phyloP scores from a whole-genome alignment of 306 rosid genomes.

The Trifolium dubium region DNA sequence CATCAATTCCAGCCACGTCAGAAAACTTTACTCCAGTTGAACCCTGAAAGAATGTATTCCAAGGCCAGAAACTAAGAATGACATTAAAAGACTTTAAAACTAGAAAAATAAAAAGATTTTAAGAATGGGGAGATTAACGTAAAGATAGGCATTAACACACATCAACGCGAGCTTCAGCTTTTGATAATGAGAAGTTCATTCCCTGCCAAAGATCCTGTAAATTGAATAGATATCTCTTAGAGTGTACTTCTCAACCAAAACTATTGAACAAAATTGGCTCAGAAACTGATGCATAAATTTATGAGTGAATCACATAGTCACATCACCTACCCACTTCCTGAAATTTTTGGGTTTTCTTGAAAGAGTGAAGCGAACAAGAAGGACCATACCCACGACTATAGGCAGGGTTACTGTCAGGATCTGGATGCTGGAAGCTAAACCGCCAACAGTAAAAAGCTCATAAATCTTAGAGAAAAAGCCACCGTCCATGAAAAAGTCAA shows the following conservation, averaged over 20 bases:
- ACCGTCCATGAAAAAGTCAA: slow-evolving; percentile 68
- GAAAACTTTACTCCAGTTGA: slow-evolving; percentile 91
- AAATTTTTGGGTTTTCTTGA: slow-evolving; percentile 98
- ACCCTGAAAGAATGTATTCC: slow-evolving; percentile 66
- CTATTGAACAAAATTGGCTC: slow-evolving; percentile 35
- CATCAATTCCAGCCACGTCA: slow-evolving; percentile 98
- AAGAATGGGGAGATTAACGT: slow-evolving; percentile 32
- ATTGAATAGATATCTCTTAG: slow-evolving; percentile 44
- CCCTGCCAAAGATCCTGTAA: slow-evolving; percentile 98
- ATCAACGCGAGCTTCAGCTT: slow-evolving; percentile 99
- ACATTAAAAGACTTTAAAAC: slow-evolving; percentile 28
- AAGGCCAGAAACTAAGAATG: slow-evolving; percentile 40
- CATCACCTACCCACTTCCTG: slow-evolving; percentile 88
- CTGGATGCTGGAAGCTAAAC: slow-evolving; percentile 72
- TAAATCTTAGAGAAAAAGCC: slow-evolving; percentile 67
- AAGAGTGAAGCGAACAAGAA: slow-evolving; percentile 94
- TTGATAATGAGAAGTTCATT: slow-evolving; percentile 95
- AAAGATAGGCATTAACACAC: slow-evolving; percentile 58
- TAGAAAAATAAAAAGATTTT: slow-evolving; percentile 31
- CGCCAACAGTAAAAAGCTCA: slow-evolving; percentile 74
- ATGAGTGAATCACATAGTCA: slow-evolving; percentile 35
- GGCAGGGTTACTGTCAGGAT: slow-evolving; percentile 62
- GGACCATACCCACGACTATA: slow-evolving; percentile 85
- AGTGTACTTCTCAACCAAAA: slow-evolving; percentile 40
- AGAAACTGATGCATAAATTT: slow-evolving; percentile 32